These are phyloP conservation scores for Polysphondylium violaceum DNA, from an alignment of 78 protist genomes.

Conservation along the genomic window DNA sequence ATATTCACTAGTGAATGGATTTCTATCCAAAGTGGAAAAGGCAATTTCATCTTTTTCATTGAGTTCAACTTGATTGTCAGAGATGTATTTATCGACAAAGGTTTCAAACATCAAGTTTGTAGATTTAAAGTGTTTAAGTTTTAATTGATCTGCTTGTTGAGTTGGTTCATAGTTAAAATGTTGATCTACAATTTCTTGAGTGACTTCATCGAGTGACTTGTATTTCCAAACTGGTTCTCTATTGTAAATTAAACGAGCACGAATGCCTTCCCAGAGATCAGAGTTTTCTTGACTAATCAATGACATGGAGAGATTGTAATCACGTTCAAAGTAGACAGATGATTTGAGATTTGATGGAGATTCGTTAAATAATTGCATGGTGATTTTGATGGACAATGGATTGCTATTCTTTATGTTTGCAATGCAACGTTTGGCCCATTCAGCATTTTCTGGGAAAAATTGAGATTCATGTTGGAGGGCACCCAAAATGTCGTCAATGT, in stretches of 20 bases:
- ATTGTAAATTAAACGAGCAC: background rate
- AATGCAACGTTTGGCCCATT: conserved; percentile 57
- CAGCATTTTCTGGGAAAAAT: background rate
- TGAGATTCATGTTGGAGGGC: conserved; percentile 24
- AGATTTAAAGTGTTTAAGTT: background rate
- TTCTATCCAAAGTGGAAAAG: background rate
- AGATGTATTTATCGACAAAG: conserved; percentile 3
- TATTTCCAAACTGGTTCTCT: conserved; percentile 32
- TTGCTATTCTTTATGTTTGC: conserved; percentile 18
- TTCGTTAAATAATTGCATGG: conserved; percentile 20
- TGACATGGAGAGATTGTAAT: conserved; percentile 43
- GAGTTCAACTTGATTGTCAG: background rate
- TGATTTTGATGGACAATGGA: conserved; percentile 53
- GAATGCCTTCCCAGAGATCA: conserved; percentile 74
- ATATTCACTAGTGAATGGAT: conserved; percentile 22
- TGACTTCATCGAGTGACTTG: conserved; percentile 25
- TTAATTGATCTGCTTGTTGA: background rate
- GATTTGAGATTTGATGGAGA: background rate
- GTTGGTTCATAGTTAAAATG: conserved; percentile 32
- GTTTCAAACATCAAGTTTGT: conserved; percentile 13
- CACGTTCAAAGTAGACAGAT: conserved; percentile 16
- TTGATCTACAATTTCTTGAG: conserved; percentile 11
- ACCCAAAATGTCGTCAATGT: conserved; percentile 23
- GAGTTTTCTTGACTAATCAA: conserved; percentile 9
- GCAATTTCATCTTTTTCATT: background rate